Conservation (phyloP, 768 basidiomycete genomes). For the Calvatia gigantea region DNA sequence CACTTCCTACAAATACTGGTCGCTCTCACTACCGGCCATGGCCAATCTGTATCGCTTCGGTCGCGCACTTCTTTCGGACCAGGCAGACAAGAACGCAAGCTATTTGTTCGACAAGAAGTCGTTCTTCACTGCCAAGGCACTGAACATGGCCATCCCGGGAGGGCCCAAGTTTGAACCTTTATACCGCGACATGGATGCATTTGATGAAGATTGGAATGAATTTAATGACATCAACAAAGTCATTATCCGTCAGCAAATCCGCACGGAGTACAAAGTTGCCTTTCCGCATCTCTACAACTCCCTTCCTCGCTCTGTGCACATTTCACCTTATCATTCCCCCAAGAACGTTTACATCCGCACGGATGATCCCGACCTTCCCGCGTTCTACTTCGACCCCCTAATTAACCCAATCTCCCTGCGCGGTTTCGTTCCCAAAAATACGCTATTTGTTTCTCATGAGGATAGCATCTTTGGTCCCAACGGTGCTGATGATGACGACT, state of each 20-base stretch:
- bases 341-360: conserved; percentile 99
- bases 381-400: conserved; percentile 98
- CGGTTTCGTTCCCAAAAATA: conserved; percentile 79
- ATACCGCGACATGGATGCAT: conserved; percentile 94
- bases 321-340: conserved; percentile 88
- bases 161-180: conserved; percentile 99
- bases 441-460: conserved; percentile 82
- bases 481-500: conserved; percentile 81
- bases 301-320: conserved; percentile 88
- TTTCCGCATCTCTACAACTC: conserved; percentile 99
- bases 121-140: conserved; percentile 97
- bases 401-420: conserved; percentile 97
- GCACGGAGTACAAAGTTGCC: conserved; percentile 98
- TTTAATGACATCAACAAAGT: conserved; percentile 99
- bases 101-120: conserved; percentile 97
- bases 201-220: conserved; percentile 99
- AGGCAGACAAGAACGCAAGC: conserved; percentile 84
- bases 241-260: conserved; percentile 97
- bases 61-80: conserved; percentile 89
- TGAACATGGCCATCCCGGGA: conserved; percentile 96
- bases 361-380: conserved; percentile 98
- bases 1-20: conserved; percentile 90
- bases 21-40: conserved; percentile 90
- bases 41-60: conserved; percentile 96
- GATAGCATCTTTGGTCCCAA: conserved; percentile 90